Conservation (phyloP, 169 alveolate species). For the Perkinsus olseni region DNA sequence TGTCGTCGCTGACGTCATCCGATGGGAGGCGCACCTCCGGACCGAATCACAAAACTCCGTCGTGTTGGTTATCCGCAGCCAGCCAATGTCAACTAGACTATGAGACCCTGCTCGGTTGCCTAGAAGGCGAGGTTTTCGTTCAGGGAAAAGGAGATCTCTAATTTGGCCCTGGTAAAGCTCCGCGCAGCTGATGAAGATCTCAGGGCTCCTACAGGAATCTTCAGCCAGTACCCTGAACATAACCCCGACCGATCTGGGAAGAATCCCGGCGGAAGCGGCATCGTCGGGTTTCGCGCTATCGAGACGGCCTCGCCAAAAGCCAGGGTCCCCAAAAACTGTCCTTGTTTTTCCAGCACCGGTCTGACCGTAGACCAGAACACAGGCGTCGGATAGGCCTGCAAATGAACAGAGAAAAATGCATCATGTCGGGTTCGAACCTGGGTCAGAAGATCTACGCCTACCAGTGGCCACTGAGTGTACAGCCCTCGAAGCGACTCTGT, state of each 20-base stretch:
- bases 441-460: not conserved
- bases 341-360: not conserved
- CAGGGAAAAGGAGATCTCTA: not conserved
- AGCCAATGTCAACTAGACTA: not conserved
- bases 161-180: not conserved
- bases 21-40: not conserved
- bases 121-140: not conserved
- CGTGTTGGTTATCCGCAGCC: not conserved
- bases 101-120: not conserved
- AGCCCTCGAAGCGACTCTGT: not conserved
- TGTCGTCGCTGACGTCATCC: not conserved
- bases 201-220: not conserved
- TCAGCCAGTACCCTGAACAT: not conserved
- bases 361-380: not conserved
- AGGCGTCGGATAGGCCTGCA: not conserved
- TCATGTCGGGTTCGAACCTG: no score
- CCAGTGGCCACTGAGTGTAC: not conserved
- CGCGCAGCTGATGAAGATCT: not conserved
- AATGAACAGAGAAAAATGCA: not conserved
- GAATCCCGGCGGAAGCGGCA: not conserved
- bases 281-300: not conserved
- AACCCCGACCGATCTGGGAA: not conserved
- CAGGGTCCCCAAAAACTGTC: not conserved
- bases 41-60: not conserved
- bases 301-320: not conserved